These are phyloP conservation scores for Isatis lusitanica DNA, from an alignment of 441 rosid genomes.

Conservation along the genomic window DNA sequence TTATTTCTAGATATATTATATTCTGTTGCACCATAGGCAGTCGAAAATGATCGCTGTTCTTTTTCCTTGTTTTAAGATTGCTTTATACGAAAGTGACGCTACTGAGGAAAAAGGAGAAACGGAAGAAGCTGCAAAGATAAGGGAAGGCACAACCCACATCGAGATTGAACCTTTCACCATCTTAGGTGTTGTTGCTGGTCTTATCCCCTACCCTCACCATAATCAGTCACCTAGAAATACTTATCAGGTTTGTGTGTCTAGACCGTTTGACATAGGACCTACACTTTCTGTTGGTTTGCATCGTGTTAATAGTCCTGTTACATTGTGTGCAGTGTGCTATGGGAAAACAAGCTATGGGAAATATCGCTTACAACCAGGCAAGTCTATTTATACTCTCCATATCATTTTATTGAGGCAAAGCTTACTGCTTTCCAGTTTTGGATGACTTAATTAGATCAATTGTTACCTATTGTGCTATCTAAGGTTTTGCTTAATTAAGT, in stretches of 20 bases:
- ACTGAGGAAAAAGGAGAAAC: slow-evolving; percentile 2
- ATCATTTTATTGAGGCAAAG: neutral
- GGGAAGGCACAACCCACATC: slow-evolving; percentile 76
- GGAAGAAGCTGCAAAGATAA: slow-evolving; percentile 25
- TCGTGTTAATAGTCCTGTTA: slow-evolving; percentile 23
- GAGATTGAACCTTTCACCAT: slow-evolving; percentile 98
- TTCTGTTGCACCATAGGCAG: slow-evolving; percentile 8
- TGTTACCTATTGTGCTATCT: slow-evolving; percentile 11
- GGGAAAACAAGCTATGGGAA: slow-evolving; percentile 99
- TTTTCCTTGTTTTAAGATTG: slow-evolving; percentile 60
- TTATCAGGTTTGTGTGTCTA: slow-evolving; percentile 64
- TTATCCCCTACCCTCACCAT: slow-evolving; percentile 98
- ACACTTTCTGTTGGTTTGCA: slow-evolving; percentile 17
- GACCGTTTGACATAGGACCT: slow-evolving; percentile 16
- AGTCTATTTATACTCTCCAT: slow-evolving; percentile 33
- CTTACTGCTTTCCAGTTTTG: slow-evolving; percentile 13
- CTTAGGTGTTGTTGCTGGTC: slow-evolving; percentile 95
- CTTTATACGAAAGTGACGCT: slow-evolving; percentile 85
- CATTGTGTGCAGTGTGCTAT: slow-evolving; percentile 76
- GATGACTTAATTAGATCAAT: neutral
- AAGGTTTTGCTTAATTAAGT: slow-evolving; percentile 5
- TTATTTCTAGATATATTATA: slow-evolving; percentile 11
- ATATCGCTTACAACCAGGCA: slow-evolving; percentile 94
- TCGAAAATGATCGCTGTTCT: slow-evolving; percentile 14
- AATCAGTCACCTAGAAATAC: slow-evolving; percentile 99